Evolutionary conservation across 2,329 filamentous ascomycete species (phyloP).

Genomic region (Knufia fluminis): DNA sequence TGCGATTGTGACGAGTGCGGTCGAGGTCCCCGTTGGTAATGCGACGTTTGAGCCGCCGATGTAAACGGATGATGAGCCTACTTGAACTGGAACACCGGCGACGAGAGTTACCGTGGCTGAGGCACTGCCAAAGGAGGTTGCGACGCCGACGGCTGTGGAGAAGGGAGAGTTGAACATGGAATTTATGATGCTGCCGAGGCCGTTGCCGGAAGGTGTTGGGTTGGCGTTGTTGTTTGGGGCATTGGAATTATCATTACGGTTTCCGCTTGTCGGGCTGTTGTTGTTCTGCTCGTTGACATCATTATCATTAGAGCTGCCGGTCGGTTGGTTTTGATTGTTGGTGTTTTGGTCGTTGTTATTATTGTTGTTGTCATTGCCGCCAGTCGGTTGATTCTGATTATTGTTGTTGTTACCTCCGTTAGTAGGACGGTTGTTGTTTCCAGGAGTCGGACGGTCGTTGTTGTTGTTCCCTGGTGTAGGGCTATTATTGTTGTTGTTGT

Average conservation of each 20-base stretch:
- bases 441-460: neutral
- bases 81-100: conserved; percentile 16
- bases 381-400: conserved; percentile 8
- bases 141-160: conserved; percentile 9
- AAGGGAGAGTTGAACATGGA: conserved; percentile 18
- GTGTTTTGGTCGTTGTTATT: neutral
- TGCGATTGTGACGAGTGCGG: conserved; percentile 13
- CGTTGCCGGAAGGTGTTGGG: neutral
- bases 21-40: conserved; percentile 13
- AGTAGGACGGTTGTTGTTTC: neutral
- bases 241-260: conserved; percentile 2
- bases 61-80: conserved; percentile 16
- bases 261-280: neutral
- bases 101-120: conserved; percentile 13
- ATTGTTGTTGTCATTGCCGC: neutral
- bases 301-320: neutral
- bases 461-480: neutral
- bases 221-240: conserved; percentile 9
- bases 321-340: conserved; percentile 5
- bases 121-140: conserved; percentile 2
- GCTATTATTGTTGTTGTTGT: conserved; percentile 5
- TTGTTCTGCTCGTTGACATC: neutral
- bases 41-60: conserved; percentile 19
- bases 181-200: conserved; percentile 18
- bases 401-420: neutral